Evolutionary conservation across 2,329 filamentous ascomycete species (phyloP).

Genomic region (Penicillium glabrum): DNA sequence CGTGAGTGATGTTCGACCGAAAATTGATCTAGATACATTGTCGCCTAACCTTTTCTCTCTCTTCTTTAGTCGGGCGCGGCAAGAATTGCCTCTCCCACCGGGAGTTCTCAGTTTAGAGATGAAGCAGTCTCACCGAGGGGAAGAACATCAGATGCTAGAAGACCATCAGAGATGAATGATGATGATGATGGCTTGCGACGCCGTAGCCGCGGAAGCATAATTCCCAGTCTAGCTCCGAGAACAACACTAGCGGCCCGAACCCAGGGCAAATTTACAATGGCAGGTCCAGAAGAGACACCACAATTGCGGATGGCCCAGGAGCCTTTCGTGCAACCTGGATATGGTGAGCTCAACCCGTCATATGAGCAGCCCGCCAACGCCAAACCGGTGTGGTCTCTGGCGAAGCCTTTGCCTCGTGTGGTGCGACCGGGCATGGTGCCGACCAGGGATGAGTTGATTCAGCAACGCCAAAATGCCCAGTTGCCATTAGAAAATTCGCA

Average conservation of each 20-base stretch:
- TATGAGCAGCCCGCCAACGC: slow-evolving; percentile 53
- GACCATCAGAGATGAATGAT: background rate
- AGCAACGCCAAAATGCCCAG: slow-evolving; percentile 33
- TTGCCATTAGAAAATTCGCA: slow-evolving; percentile 34
- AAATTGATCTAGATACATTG: background rate
- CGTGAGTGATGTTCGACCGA: slow-evolving; percentile 1
- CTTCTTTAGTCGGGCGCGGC: slow-evolving; percentile 5
- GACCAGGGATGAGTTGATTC: slow-evolving; percentile 39
- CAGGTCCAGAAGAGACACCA: slow-evolving; percentile 32
- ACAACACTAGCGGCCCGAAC: slow-evolving; percentile 29
- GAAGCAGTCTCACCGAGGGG: slow-evolving; percentile 8
- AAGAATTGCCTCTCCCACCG: slow-evolving; percentile 12
- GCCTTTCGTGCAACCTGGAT: slow-evolving; percentile 55
- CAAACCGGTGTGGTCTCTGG: slow-evolving; percentile 56
- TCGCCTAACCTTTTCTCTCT: background rate
- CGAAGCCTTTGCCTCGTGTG: slow-evolving; percentile 55
- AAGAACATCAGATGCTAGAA: background rate
- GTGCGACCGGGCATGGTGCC: slow-evolving; percentile 56
- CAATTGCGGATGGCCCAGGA: slow-evolving; percentile 38
- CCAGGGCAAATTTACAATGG: slow-evolving; percentile 32
- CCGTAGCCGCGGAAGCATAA: slow-evolving; percentile 17
- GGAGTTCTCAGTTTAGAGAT: slow-evolving; percentile 1
- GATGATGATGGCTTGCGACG: slow-evolving; percentile 14
- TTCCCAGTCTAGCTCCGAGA: slow-evolving; percentile 24
- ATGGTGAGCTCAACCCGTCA: slow-evolving; percentile 54